phyloP scores from a whole-genome alignment of 768 basidiomycete species.

The Suillus occidentalis region DNA sequence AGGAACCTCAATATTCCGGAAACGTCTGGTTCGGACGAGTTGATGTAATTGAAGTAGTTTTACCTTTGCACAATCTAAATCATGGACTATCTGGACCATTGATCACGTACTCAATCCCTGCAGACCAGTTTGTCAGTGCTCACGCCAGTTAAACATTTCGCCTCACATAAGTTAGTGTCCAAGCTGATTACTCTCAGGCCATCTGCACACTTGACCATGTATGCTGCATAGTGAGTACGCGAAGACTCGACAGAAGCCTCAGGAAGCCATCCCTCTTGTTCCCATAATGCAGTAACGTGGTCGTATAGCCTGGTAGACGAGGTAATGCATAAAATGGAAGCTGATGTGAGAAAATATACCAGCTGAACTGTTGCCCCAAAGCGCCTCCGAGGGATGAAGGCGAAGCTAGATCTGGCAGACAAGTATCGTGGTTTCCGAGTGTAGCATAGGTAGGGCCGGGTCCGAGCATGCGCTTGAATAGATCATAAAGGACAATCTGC shows the following conservation, averaged over 20 bases:
- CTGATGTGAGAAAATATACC: no score
- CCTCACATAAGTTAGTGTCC: conserved; percentile 76
- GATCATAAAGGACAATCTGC: conserved; percentile 63
- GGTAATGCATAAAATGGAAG: no score
- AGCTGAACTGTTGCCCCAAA: conserved; percentile 58
- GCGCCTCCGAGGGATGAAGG: conserved; percentile 54
- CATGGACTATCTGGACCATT: not conserved
- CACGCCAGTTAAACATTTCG: not conserved
- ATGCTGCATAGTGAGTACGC: no score
- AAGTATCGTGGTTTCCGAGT: conserved; percentile 77
- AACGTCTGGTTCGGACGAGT: conserved; percentile 64
- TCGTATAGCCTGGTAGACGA: no score
- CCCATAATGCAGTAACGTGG: no score
- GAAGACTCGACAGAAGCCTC: no score
- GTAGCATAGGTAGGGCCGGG: conserved; percentile 74
- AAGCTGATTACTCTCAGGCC: no score
- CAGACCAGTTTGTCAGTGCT: conserved; percentile 1
- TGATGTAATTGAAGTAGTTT: conserved; percentile 79
- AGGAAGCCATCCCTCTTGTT: no score
- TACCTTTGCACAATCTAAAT: conserved; percentile 36
- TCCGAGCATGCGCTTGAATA: conserved; percentile 61
- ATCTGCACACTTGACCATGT: no score
- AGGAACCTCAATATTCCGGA: conserved; percentile 77
- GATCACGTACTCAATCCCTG: conserved; percentile 33
- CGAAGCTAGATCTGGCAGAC: conserved; percentile 57